These are phyloP conservation scores for Linnemannia zychae DNA, from an alignment of 192 early-diverging fungal genomes.

Conservation along the genomic window DNA sequence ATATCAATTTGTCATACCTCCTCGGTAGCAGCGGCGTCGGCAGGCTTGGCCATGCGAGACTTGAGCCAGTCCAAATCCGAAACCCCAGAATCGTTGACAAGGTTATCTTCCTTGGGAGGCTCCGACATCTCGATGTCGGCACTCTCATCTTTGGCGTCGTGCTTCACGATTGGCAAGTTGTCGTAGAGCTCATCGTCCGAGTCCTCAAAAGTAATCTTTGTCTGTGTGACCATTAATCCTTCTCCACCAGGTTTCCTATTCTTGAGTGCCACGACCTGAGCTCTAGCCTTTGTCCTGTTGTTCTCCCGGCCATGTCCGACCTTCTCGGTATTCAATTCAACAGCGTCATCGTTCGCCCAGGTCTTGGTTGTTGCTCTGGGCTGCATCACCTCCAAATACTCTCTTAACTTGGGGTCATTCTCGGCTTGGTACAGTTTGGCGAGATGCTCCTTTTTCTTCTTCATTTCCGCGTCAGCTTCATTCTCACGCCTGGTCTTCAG, in stretches of 20 bases:
- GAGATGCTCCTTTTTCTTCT: constrained; percentile 65
- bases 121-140: constrained; percentile 64
- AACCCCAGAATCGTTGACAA: constrained; percentile 52
- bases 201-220: constrained; percentile 72
- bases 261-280: constrained; percentile 59
- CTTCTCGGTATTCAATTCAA: constrained; percentile 49
- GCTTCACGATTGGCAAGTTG: constrained; percentile 69
- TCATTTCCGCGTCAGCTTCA: constrained; percentile 56
- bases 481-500: constrained; percentile 35
- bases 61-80: constrained; percentile 80
- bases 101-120: constrained; percentile 60
- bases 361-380: constrained; percentile 82
- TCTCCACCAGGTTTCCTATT: constrained; percentile 74
- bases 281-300: constrained; percentile 50
- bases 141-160: constrained; percentile 44
- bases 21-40: neutral
- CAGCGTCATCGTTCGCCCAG: constrained; percentile 95
- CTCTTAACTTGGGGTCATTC: constrained; percentile 87
- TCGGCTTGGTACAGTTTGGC: constrained; percentile 67
- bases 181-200: constrained; percentile 85
- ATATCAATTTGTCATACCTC: constrained; percentile 17
- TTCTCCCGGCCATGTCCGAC: constrained; percentile 40
- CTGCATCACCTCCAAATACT: constrained; percentile 92
- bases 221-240: constrained; percentile 70
- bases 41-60: constrained; percentile 71